A percentile compares a stretch with the other conserved stretches of the same genome.
Conservation (phyloP, 2,329 filamentous ascomycete species). For the Cladosporium oxysporum region DNA sequence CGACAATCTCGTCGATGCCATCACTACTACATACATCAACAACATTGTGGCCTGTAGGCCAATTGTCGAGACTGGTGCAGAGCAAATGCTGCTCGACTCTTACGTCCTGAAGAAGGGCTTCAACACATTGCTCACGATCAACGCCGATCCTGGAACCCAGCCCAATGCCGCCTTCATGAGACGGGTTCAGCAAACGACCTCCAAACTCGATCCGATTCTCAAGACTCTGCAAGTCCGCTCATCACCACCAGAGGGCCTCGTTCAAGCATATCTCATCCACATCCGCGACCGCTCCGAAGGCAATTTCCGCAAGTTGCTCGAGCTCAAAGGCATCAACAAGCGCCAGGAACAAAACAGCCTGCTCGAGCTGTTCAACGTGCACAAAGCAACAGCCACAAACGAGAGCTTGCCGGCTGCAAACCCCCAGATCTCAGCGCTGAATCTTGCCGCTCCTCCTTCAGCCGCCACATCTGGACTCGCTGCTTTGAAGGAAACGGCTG, state of each 20-base stretch:
- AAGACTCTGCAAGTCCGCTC: constrained; percentile 95
- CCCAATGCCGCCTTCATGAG: constrained; percentile 72
- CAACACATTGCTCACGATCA: constrained; percentile 66
- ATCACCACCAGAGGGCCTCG: constrained; percentile 86
- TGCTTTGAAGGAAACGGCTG: constrained; percentile 37
- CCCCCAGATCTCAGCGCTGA: constrained; percentile 68
- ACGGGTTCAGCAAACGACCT: constrained; percentile 80
- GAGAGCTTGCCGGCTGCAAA: constrained; percentile 68
- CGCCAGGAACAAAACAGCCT: constrained; percentile 80
- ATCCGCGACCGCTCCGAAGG: constrained; percentile 89
- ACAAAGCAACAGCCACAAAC: constrained; percentile 66
- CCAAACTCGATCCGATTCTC: constrained; percentile 84
- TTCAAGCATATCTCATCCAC: constrained; percentile 97
- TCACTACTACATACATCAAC: constrained; percentile 75
- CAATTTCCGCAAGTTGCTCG: constrained; percentile 95
- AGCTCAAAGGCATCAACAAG: constrained; percentile 83
- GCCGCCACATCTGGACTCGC: constrained; percentile 40
- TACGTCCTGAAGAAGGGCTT: constrained; percentile 85
- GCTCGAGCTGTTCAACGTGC: constrained; percentile 87
- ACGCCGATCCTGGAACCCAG: constrained; percentile 54
- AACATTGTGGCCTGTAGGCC: constrained; percentile 88
- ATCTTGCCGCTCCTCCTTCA: constrained; percentile 48
- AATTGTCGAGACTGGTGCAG: constrained; percentile 89
- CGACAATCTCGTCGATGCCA: constrained; percentile 88
- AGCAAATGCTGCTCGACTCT: constrained; percentile 97